These are phyloP conservation scores for Daldinia loculata DNA, from an alignment of 495 filamentous ascomycete species.

Conservation along the genomic window DNA sequence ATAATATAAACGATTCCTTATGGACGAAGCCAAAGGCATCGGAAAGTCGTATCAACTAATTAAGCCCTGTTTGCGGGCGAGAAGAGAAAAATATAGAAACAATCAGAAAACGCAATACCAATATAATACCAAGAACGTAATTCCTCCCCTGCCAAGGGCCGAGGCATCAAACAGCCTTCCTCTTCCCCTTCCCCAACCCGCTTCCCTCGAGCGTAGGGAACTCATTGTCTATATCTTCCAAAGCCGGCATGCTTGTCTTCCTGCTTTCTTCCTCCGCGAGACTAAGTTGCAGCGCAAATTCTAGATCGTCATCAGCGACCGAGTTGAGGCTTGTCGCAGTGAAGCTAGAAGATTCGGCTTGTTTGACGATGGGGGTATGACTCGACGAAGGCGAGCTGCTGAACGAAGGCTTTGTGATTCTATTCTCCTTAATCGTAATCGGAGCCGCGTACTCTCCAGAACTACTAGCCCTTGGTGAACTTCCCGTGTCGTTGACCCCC, in stretches of 20 bases:
- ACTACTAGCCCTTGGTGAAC: conserved; percentile 43
- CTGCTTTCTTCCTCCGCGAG: conserved; percentile 77
- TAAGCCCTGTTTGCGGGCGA: conserved; percentile 15
- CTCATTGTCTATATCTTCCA: conserved; percentile 56
- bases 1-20: background rate
- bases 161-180: conserved; percentile 53
- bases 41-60: conserved; percentile 7
- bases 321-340: conserved; percentile 31
- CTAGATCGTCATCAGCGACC: conserved; percentile 72
- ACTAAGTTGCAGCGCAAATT: conserved; percentile 85
- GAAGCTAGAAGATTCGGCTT: conserved; percentile 32
- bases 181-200: conserved; percentile 54
- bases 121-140: conserved; percentile 20
- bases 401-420: conserved; percentile 46
- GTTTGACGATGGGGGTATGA: conserved; percentile 44
- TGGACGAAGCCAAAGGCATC: background rate
- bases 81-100: conserved; percentile 9
- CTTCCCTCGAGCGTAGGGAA: conserved; percentile 63
- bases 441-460: conserved; percentile 59
- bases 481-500: conserved; percentile 48
- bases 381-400: conserved; percentile 51
- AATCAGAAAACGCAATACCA: background rate
- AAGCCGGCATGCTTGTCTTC: conserved; percentile 39
- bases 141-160: background rate
- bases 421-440: conserved; percentile 61